phyloP scores from a whole-genome alignment of 768 basidiomycete genomes.

The Lactifluus hygrophoroides region DNA sequence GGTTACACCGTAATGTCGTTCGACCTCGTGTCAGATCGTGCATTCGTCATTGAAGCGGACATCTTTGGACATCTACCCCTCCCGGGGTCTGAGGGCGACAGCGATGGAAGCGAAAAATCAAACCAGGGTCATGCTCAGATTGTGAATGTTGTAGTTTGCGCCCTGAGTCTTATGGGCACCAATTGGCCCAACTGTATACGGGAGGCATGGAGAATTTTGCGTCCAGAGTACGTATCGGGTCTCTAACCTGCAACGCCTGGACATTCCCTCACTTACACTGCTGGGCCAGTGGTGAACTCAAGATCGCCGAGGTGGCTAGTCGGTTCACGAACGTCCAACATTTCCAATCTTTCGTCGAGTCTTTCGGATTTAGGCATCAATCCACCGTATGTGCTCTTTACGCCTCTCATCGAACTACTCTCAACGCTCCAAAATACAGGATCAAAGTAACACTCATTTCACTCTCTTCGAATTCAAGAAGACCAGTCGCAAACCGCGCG shows the following conservation, averaged over 20 bases:
- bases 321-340: constrained; percentile 62
- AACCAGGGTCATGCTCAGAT: constrained; percentile 57
- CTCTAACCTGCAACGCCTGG: not conserved
- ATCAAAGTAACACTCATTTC: constrained; percentile 78
- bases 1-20: constrained; percentile 67
- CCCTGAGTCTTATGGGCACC: constrained; percentile 92
- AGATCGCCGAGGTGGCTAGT: constrained; percentile 85
- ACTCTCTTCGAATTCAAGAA: constrained; percentile 77
- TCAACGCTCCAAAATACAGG: constrained; percentile 36
- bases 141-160: constrained; percentile 88
- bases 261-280: not conserved
- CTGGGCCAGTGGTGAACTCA: constrained; percentile 58
- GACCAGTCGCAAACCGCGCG: constrained; percentile 36
- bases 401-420: not conserved
- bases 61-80: constrained; percentile 73
- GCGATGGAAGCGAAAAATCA: constrained; percentile 27
- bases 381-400: constrained; percentile 44
- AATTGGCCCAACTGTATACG: constrained; percentile 91
- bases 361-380: constrained; percentile 65
- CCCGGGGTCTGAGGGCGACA: constrained; percentile 59
- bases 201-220: constrained; percentile 85
- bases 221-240: constrained; percentile 53
- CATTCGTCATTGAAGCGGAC: constrained; percentile 85
- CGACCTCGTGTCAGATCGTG: constrained; percentile 67
- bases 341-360: constrained; percentile 54